Evolutionary conservation across 495 filamentous ascomycete species (phyloP), one percentile per base, ranked within the genome.

Genomic region (Penicillium argentinense): DNA sequence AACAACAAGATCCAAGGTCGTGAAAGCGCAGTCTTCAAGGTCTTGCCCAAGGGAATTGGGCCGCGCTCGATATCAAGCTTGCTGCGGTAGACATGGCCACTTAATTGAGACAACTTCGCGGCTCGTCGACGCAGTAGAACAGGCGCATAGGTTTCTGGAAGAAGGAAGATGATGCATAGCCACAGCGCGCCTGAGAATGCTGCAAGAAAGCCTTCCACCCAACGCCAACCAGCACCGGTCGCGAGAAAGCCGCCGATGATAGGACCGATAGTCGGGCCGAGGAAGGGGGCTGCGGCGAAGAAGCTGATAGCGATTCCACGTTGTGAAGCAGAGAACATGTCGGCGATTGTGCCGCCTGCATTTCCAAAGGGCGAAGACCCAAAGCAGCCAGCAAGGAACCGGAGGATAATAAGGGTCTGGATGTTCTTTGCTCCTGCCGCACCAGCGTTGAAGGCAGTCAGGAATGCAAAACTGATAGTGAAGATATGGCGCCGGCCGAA

Each of bases 401-500:
- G 81, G 12, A 88, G 71, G 42, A 88, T 74, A 40, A 88, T 62
- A 2, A 90, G 64, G 0, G 80, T 77, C 43, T 76, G 49, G 23
- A 85, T 80, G 51, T 85, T 86, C 33, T 76, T 66, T 2, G 82
- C 60, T 9, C 77, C 74, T 3, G 79, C 77, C 13, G 78, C 76
- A n/a, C 75, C 85, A 22, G 79, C 81, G 49, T 79, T 86, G 65
- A 89, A 88, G 1, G 78, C 75, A 7, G 84, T 78, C 47, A 88
- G 63, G 14, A 71, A 70, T 17, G 68, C 57, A 54, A 79, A 83
- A n/a, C 80, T 84, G 45, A 74, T 50, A 42, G 84, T 77, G 59
- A 86, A 89, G 19, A 86, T 68, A 43, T 80, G 71, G 44, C 85
- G 81, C 30, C 87, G 77, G n/a, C 87, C 87, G 50, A 82, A 89